Percentiles rank a stretch among this genome's conserved stretches.
Evolutionary conservation across 805 yeast species (phyloP).

Genomic region (Candida ortonii): DNA sequence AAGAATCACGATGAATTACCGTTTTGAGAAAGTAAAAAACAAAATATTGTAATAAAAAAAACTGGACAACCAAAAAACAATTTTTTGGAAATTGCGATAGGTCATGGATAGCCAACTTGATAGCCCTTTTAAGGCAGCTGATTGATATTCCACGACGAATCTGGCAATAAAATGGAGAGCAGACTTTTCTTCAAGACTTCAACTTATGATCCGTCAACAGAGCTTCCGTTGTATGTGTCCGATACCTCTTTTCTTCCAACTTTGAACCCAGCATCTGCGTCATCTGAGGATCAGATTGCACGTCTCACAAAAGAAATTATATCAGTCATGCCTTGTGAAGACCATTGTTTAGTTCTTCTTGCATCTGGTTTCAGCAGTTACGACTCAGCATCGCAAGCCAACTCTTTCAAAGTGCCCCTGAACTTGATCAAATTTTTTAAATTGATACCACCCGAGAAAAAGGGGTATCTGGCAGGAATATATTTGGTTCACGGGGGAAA

Average conservation of each 20-base stretch:
- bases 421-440: slow-evolving; percentile 43
- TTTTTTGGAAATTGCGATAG: too few species aligned
- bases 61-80: too few species aligned
- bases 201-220: slow-evolving; percentile 62
- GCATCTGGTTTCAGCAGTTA: slow-evolving; percentile 71
- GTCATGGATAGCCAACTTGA: too few species aligned
- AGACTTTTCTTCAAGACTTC: slow-evolving; percentile 56
- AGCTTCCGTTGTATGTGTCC: slow-evolving; percentile 72
- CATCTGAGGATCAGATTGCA: slow-evolving; percentile 37
- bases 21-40: slow-evolving; percentile 2
- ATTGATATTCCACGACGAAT: too few species aligned
- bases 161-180: too few species aligned
- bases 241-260: slow-evolving; percentile 81
- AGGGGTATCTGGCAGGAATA: slow-evolving; percentile 55
- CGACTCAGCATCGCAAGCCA: slow-evolving; percentile 21
- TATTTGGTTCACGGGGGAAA: slow-evolving; percentile 80
- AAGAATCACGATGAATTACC: too few species aligned
- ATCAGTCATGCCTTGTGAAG: slow-evolving; percentile 53
- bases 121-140: too few species aligned
- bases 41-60: not conserved
- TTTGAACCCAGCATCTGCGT: slow-evolving; percentile 23
- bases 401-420: slow-evolving; percentile 26
- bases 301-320: slow-evolving; percentile 58
- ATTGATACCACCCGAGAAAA: slow-evolving; percentile 54
- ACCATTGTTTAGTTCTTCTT: slow-evolving; percentile 69